These are phyloP conservation scores for Phytophthora palmivora DNA, from an alignment of 352 stramenopile species.

Conservation along the genomic window DNA sequence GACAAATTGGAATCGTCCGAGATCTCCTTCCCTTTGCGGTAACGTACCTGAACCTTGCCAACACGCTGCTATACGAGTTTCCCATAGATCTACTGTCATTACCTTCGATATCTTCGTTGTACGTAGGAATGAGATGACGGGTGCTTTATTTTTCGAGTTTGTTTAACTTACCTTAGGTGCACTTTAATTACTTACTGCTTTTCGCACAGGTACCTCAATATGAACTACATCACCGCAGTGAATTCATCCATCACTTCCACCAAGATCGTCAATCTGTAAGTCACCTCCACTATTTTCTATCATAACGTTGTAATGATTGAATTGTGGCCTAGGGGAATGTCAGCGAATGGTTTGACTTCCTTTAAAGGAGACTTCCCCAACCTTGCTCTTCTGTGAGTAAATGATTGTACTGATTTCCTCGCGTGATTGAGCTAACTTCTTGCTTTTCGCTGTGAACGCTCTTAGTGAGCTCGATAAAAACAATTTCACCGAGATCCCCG, in stretches of 20 bases:
- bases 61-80: constrained; percentile 35
- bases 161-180: not conserved
- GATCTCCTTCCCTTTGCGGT: constrained; percentile 27
- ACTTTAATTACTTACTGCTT: not conserved
- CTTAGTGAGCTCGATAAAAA: constrained; percentile 29
- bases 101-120: constrained; percentile 28
- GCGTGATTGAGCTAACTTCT: not conserved
- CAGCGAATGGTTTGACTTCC: constrained; percentile 23
- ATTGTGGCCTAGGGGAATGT: too few relatives aligned
- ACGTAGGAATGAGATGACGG: not conserved
- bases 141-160: not conserved
- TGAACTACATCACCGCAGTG: constrained; percentile 31
- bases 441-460: not conserved
- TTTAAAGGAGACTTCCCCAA: constrained; percentile 33
- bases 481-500: constrained; percentile 39
- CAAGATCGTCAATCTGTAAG: constrained; percentile 28
- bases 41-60: constrained; percentile 34
- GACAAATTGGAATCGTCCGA: constrained; percentile 19
- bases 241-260: constrained; percentile 18
- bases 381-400: constrained; percentile 30
- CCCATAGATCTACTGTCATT: constrained; percentile 18
- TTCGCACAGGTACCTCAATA: constrained; percentile 25
- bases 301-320: too few relatives aligned
- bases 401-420: not conserved
- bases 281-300: too few relatives aligned